Conservation (phyloP, 2,329 filamentous ascomycete species). For the Cercospora beticola region DNA sequence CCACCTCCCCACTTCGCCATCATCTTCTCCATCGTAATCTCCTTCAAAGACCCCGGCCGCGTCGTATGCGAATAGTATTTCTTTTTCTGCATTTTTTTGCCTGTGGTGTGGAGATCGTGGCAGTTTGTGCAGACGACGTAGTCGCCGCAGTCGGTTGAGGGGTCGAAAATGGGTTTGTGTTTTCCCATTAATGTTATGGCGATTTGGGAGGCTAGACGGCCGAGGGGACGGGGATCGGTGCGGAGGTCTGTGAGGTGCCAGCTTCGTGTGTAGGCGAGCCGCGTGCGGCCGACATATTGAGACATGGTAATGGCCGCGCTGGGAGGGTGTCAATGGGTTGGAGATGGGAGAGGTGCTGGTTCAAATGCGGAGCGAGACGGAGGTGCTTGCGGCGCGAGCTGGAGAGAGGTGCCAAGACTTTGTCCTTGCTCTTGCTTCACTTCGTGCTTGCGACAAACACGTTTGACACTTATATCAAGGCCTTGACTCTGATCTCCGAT, state of each 20-base stretch:
- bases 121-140: slow-evolving; percentile 88
- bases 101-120: slow-evolving; percentile 80
- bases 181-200: slow-evolving; percentile 93
- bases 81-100: slow-evolving; percentile 91
- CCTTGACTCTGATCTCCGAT: too few relatives aligned
- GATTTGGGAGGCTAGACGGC: slow-evolving; percentile 84
- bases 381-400: not conserved
- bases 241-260: slow-evolving; percentile 87
- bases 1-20: slow-evolving; percentile 92
- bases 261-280: slow-evolving; percentile 90
- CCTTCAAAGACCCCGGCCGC: slow-evolving; percentile 78
- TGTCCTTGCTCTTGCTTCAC: not conserved
- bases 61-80: slow-evolving; percentile 95
- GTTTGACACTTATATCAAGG: too few relatives aligned
- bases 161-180: slow-evolving; percentile 97
- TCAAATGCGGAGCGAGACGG: not conserved
- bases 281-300: slow-evolving; percentile 78
- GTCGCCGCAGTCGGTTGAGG: slow-evolving; percentile 97
- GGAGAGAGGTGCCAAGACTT: not conserved
- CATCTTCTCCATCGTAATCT: slow-evolving; percentile 91
- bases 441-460: too few relatives aligned
- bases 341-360: not conserved
- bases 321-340: not conserved
- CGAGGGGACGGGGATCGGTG: slow-evolving; percentile 71
- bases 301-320: slow-evolving; percentile 60